Conservation (phyloP, 371 early-diverging fungal genomes). For the Actinomortierella wolfii region DNA sequence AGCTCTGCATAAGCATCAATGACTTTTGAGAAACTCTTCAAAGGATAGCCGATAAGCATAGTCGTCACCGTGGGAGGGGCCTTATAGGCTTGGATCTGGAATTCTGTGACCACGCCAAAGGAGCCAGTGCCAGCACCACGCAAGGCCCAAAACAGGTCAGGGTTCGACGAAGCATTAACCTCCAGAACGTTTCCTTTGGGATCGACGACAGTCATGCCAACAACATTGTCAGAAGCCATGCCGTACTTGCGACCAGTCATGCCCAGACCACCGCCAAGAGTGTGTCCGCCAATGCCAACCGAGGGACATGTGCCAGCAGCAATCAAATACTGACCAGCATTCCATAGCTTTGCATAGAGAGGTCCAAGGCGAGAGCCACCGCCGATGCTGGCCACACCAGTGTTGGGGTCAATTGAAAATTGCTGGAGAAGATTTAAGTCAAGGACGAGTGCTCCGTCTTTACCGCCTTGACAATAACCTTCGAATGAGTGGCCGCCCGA, state of each 20-base stretch:
- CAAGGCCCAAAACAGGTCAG: slow-evolving; percentile 64
- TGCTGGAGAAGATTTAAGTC: slow-evolving; percentile 35
- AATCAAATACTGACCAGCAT: slow-evolving; percentile 36
- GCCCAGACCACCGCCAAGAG: slow-evolving; percentile 50
- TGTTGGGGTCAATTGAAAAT: slow-evolving; percentile 17
- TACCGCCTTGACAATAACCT: slow-evolving; percentile 46
- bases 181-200: slow-evolving; percentile 53
- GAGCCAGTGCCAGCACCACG: slow-evolving; percentile 64
- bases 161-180: slow-evolving; percentile 47
- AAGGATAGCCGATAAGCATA: slow-evolving; percentile 25
- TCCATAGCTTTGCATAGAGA: slow-evolving; percentile 38
- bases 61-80: slow-evolving; percentile 28
- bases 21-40: slow-evolving; percentile 18
- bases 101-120: slow-evolving; percentile 59
- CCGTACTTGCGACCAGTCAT: slow-evolving; percentile 49
- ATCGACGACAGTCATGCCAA: slow-evolving; percentile 53
- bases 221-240: slow-evolving; percentile 54
- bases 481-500: slow-evolving; percentile 65
- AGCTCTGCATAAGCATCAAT: slow-evolving; percentile 22
- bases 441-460: slow-evolving; percentile 40
- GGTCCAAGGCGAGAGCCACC: slow-evolving; percentile 48
- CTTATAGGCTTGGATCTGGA: slow-evolving; percentile 38
- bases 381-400: slow-evolving; percentile 29
- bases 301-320: slow-evolving; percentile 50
- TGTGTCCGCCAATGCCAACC: slow-evolving; percentile 49